Percentiles rank a stretch among this genome's conserved stretches.
phyloP scores from a whole-genome alignment of 2,329 filamentous ascomycete genomes.

The Ambrosiella beaveri region DNA sequence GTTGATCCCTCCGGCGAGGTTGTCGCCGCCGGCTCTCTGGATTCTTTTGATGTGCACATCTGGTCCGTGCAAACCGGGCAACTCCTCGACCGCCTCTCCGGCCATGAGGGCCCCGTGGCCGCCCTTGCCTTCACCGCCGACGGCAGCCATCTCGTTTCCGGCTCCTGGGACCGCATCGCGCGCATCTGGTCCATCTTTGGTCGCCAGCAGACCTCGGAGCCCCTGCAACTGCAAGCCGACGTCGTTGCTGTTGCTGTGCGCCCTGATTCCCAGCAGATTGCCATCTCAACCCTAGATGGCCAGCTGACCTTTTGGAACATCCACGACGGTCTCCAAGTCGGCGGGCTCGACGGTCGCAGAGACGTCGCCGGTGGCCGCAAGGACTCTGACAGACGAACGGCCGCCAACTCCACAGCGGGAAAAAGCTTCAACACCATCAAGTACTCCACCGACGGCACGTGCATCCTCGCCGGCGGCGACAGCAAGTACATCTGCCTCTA shows the following conservation, averaged over 20 bases:
- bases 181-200: conserved; percentile 93
- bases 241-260: conserved; percentile 73
- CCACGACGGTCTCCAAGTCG: conserved; percentile 68
- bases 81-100: conserved; percentile 73
- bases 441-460: conserved; percentile 85
- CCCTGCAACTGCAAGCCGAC: conserved; percentile 79
- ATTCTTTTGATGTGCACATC: conserved; percentile 93
- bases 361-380: conserved; percentile 89
- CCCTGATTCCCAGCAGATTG: conserved; percentile 79
- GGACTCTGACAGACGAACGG: conserved; percentile 70
- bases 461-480: conserved; percentile 78
- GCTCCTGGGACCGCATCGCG: conserved; percentile 92
- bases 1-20: conserved; percentile 97
- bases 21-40: conserved; percentile 82
- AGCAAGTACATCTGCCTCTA: conserved; percentile 99
- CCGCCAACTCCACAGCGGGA: conserved; percentile 75
- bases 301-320: conserved; percentile 92
- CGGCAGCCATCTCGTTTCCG: conserved; percentile 67
- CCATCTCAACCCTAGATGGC: conserved; percentile 81
- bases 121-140: conserved; percentile 78
- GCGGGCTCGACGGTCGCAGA: conserved; percentile 72
- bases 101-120: conserved; percentile 87
- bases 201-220: conserved; percentile 86
- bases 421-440: conserved; percentile 78
- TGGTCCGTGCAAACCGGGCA: conserved; percentile 98